Conservation (phyloP, 306 rosid genomes). For the Arachis hypogaea region DNA sequence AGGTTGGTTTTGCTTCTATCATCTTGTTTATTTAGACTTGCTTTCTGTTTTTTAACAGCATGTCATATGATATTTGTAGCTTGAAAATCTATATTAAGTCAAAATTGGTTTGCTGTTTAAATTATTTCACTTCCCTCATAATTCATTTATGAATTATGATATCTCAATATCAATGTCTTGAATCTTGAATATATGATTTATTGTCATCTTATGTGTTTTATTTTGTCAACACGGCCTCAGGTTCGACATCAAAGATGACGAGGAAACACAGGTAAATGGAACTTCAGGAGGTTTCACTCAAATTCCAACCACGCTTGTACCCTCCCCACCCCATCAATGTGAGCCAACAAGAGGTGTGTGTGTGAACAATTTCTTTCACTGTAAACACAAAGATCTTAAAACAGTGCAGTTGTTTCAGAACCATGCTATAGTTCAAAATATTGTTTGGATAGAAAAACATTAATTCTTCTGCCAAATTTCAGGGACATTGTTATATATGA, state of each 20-base stretch:
- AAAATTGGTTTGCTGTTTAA: not conserved
- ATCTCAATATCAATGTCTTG: conserved; percentile 2
- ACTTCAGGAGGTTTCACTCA: conserved; percentile 54
- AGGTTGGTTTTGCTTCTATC: conserved; percentile 53
- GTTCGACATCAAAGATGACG: conserved; percentile 79
- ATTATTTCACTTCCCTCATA: not conserved
- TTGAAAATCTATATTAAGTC: not conserved
- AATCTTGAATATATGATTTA: conserved; percentile 15
- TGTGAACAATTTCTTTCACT: conserved; percentile 11
- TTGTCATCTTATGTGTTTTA: not conserved
- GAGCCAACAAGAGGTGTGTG: conserved; percentile 53
- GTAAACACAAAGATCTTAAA: conserved; percentile 6
- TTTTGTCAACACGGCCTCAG: conserved; percentile 47
- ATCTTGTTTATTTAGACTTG: conserved; percentile 16
- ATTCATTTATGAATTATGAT: not conserved
- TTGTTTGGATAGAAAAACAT: not conserved
- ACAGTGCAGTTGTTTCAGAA: not conserved
- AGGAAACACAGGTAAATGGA: conserved; percentile 53
- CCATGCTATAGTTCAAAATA: conserved; percentile 6
- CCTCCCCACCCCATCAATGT: conserved; percentile 63
- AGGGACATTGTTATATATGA: conserved; percentile 6
- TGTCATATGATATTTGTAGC: conserved; percentile 18
- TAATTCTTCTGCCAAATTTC: not conserved
- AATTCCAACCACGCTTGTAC: conserved; percentile 41
- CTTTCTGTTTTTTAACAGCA: conserved; percentile 9